A percentile compares a stretch with the other conserved stretches of the same genome.
Evolutionary conservation across 2,329 filamentous ascomycete species (phyloP).

Genomic region (Nemania sp.): DNA sequence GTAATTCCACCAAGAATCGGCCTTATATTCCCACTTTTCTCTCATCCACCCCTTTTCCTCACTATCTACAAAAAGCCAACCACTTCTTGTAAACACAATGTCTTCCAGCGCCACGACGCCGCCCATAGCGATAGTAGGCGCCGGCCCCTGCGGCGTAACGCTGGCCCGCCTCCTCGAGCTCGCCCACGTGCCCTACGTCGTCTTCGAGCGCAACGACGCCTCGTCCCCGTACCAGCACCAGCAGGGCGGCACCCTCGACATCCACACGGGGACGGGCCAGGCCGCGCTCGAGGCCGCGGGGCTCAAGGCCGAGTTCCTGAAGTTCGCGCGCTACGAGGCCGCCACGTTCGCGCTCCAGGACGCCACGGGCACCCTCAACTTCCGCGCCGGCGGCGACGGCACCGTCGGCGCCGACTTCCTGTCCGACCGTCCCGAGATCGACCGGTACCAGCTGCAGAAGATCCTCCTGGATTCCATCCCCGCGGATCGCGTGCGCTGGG

Average conservation of each 20-base stretch:
- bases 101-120: background rate
- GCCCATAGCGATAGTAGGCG: constrained; percentile 30
- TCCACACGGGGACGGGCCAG: constrained; percentile 40
- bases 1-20: too few relatives aligned
- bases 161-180: constrained; percentile 26
- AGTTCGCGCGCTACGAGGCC: constrained; percentile 27
- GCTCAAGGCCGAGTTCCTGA: constrained; percentile 35
- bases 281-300: too few relatives aligned
- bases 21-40: too few relatives aligned
- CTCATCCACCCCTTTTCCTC: too few relatives aligned
- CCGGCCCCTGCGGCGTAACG: constrained; percentile 27
- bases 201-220: constrained; percentile 27
- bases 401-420: too few relatives aligned
- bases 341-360: constrained; percentile 21
- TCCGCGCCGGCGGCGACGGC: background rate
- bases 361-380: background rate
- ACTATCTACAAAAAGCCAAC: too few relatives aligned
- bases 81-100: background rate
- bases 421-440: constrained; percentile 31
- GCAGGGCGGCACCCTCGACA: constrained; percentile 51
- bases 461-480: constrained; percentile 28
- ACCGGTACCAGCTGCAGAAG: constrained; percentile 22
- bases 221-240: background rate
- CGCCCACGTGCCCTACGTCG: constrained; percentile 17
- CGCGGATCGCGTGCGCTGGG: constrained; percentile 25